phyloP scores from a whole-genome alignment of 1,284 basidiomycete species.

The Tilletia indica region DNA sequence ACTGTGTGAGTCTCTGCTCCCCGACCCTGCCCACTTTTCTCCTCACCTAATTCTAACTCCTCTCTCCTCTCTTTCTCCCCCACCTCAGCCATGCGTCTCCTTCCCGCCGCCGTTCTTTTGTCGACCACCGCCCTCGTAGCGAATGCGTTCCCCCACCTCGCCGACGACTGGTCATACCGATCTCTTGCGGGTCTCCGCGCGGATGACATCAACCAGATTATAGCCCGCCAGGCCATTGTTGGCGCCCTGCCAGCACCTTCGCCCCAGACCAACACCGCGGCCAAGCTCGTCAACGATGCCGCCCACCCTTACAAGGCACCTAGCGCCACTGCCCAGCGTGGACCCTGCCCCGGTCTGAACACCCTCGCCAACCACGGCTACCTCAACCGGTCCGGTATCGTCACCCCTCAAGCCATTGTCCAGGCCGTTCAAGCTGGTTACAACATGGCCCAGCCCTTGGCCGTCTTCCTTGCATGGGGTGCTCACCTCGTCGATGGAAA shows the following conservation, averaged over 20 bases:
- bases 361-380: slow-evolving; percentile 28
- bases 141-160: slow-evolving; percentile 18
- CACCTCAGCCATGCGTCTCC: neutral
- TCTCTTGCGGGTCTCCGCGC: neutral
- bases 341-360: slow-evolving; percentile 28
- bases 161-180: neutral
- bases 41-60: neutral
- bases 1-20: no score
- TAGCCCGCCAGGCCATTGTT: neutral
- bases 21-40: neutral
- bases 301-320: slow-evolving; percentile 28
- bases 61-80: neutral
- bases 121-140: neutral
- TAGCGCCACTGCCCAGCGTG: slow-evolving; percentile 23
- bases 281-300: slow-evolving; percentile 23
- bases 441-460: slow-evolving; percentile 28
- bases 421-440: slow-evolving; percentile 29
- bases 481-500: slow-evolving; percentile 28
- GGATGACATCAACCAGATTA: neutral
- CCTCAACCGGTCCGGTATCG: slow-evolving; percentile 24
- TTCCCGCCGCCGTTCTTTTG: slow-evolving; percentile 1
- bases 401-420: slow-evolving; percentile 22
- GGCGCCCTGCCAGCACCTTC: slow-evolving; percentile 1
- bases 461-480: slow-evolving; percentile 25
- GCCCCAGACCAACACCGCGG: neutral